Percentiles rank a stretch among this genome's conserved stretches.
These are phyloP conservation scores for Cantharellus anzutake DNA, from an alignment of 768 basidiomycete genomes.

Conservation along the genomic window DNA sequence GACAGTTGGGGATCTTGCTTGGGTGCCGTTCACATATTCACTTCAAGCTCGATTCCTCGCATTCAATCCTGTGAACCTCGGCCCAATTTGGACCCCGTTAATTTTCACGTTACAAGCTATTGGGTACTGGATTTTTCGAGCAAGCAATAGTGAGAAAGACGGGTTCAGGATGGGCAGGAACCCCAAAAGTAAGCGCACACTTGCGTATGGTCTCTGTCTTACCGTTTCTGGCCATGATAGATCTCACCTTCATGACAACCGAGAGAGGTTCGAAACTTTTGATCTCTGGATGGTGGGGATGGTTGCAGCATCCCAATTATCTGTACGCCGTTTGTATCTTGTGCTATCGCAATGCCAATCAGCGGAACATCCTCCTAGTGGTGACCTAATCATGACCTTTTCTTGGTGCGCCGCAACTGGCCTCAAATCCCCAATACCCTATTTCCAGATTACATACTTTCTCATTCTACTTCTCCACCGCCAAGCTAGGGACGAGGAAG, in stretches of 20 bases:
- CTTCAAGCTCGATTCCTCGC: constrained; percentile 90
- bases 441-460: constrained; percentile 89
- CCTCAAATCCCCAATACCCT: constrained; percentile 82
- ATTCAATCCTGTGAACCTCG: constrained; percentile 70
- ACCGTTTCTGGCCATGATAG: constrained; percentile 20
- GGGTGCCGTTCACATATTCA: constrained; percentile 89
- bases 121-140: constrained; percentile 86
- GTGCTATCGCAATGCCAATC: not conserved
- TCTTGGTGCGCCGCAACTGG: constrained; percentile 91
- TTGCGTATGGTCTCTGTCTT: no score
- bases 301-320: constrained; percentile 85
- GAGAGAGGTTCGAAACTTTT: constrained; percentile 76
- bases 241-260: constrained; percentile 61
- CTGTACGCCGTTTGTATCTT: constrained; percentile 26
- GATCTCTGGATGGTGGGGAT: constrained; percentile 95
- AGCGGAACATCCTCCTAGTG: constrained; percentile 24
- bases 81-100: constrained; percentile 31
- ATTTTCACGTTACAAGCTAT: constrained; percentile 45
- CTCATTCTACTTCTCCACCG: constrained; percentile 76
- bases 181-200: constrained; percentile 53
- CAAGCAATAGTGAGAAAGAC: constrained; percentile 84
- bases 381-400: constrained; percentile 73
- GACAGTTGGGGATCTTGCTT: constrained; percentile 72
- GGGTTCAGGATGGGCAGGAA: constrained; percentile 86
- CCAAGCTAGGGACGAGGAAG: constrained; percentile 79